phyloP scores from a whole-genome alignment of 345 rosid species.

The Eucalyptus dawsonii region DNA sequence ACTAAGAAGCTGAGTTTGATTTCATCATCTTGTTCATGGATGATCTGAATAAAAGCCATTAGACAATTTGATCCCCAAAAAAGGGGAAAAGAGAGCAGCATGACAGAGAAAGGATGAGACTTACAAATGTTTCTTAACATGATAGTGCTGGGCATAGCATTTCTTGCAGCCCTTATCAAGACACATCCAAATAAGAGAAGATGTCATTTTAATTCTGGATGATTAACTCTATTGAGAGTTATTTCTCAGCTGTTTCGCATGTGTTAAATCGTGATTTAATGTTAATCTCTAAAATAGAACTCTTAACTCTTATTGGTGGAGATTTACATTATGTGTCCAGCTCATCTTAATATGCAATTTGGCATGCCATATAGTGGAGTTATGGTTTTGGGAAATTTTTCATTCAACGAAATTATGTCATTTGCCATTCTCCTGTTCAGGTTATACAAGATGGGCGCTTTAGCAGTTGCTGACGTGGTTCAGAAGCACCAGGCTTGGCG shows the following conservation, averaged over 20 bases:
- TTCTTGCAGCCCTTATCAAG: neutral
- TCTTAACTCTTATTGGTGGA: neutral
- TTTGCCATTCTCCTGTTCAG: conserved; percentile 19
- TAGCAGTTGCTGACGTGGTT: conserved; percentile 37
- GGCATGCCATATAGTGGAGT: neutral
- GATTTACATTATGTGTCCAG: neutral
- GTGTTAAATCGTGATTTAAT: neutral
- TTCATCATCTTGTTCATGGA: neutral
- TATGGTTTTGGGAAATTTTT: neutral
- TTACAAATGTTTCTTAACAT: neutral
- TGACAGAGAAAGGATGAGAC: neutral
- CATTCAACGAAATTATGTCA: neutral
- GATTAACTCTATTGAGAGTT: neutral
- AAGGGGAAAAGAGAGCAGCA: neutral
- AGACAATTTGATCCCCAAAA: neutral
- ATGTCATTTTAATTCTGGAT: neutral
- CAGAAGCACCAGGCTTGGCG: conserved; percentile 69
- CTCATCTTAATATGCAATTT: neutral
- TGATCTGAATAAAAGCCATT: neutral
- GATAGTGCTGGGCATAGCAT: neutral
- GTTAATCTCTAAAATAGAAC: neutral
- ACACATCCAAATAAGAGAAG: neutral
- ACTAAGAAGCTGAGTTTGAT: neutral
- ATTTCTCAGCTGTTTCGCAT: neutral
- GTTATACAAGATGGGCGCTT: conserved; percentile 80